A percentile compares a stretch with the other conserved stretches of the same genome.
phyloP scores from a whole-genome alignment of 345 rosid genomes.

The Gossypium turneri region DNA sequence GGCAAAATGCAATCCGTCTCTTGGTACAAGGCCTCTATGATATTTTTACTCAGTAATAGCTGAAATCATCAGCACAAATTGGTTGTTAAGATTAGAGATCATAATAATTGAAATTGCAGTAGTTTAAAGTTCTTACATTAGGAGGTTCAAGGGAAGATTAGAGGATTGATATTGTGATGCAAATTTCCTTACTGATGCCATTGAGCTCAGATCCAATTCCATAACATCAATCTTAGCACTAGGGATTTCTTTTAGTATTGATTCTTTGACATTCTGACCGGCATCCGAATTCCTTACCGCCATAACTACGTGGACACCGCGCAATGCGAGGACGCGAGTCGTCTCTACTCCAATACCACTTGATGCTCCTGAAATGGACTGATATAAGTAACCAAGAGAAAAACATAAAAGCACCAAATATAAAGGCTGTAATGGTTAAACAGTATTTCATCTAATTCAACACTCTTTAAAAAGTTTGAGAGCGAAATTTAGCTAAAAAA shows the following conservation, averaged over 20 bases:
- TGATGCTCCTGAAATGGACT: constrained; percentile 54
- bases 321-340: constrained; percentile 62
- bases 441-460: too few relatives aligned
- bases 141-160: constrained; percentile 45
- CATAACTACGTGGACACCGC: constrained; percentile 66
- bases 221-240: constrained; percentile 58
- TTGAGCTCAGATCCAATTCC: constrained; percentile 77
- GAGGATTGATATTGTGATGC: constrained; percentile 40
- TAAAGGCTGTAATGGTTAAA: not conserved
- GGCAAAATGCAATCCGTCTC: too few relatives aligned
- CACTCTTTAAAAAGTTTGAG: too few relatives aligned
- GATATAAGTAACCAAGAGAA: not conserved
- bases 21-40: too few relatives aligned
- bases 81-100: not conserved
- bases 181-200: constrained; percentile 58
- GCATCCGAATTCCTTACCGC: constrained; percentile 60
- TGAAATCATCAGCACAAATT: not conserved
- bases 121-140: constrained; percentile 35
- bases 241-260: constrained; percentile 49
- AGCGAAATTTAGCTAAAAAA: not conserved
- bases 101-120: not conserved
- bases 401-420: not conserved
- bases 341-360: constrained; percentile 79
- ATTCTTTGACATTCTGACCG: constrained; percentile 48
- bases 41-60: too few relatives aligned